Percentiles rank a stretch among this genome's conserved stretches.
phyloP scores from a whole-genome alignment of 257 asterid species.

The Forsythia viridissima region DNA sequence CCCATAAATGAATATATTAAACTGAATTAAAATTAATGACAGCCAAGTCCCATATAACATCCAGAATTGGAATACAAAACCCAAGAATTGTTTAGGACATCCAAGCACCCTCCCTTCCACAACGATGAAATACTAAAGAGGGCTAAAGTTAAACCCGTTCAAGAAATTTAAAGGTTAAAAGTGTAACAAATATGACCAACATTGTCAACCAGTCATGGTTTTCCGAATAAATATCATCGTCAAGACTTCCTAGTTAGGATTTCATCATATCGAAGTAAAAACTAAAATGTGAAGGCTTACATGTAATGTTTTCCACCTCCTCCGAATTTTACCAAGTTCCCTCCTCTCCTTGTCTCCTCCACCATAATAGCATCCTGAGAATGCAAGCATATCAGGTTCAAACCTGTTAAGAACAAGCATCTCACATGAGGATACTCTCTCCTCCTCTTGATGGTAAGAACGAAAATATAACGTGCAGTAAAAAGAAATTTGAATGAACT shows the following conservation, averaged over 20 bases:
- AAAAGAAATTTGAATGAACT: constrained; percentile 8
- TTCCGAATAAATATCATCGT: background rate
- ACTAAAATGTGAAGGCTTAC: constrained; percentile 49
- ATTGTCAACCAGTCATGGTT: constrained; percentile 1
- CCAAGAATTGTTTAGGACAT: background rate
- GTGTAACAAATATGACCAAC: background rate
- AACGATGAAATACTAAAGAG: background rate
- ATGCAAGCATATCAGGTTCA: constrained; percentile 99
- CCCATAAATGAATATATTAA: background rate
- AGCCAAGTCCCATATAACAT: constrained; percentile 2
- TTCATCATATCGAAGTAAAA: background rate
- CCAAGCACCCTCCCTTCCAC: background rate
- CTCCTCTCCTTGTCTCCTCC: constrained; percentile 95
- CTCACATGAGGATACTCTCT: constrained; percentile 14
- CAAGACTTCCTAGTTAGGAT: constrained; percentile 1
- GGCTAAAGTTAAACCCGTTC: background rate
- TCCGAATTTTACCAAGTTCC: constrained; percentile 84
- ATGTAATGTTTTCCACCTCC: constrained; percentile 94
- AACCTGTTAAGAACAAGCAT: constrained; percentile 56
- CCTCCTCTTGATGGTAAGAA: background rate
- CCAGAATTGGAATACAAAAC: background rate
- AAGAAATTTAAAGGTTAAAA: background rate
- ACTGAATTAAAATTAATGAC: constrained; percentile 8
- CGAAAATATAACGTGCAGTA: constrained; percentile 7
- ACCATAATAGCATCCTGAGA: constrained; percentile 98